Base-by-base conservation (phyloP, 2,329 filamentous ascomycete genomes). In the Stagonosporopsis vannaccii region DNA sequence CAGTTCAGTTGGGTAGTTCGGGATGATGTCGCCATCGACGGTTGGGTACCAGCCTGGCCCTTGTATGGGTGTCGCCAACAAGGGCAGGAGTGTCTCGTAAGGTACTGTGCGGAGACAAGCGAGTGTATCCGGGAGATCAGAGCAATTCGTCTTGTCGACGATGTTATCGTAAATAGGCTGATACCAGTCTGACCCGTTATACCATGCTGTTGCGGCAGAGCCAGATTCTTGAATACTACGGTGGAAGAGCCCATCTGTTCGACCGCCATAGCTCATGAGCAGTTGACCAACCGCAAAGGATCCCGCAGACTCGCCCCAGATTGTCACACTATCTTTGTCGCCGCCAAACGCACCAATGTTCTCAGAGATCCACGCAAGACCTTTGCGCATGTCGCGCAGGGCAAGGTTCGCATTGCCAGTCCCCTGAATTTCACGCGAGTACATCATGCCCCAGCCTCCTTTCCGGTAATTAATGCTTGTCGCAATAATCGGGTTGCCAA, bases 361-460 rank as follows among this genome's bases (percentile, higher is more conserved):
- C 50, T 77, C 75, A 5, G 70, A 71, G 1, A 82, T 68, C 79
- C 79, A 82, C 12, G 78, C 78, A 32, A 82, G 63, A 0, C 75
- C 79, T 46, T 80, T 71, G 17, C 80, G 72, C 70, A 82, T 80
- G 61, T 82, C 80, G 39, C 71, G 61, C 12, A 74, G 48, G 1
- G 67, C 63, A 1, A 70, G 51, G 46, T 75, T 75, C 0, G 71
- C 65, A 26, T 74, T 71, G 4, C 85, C 87, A 47, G 81, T 81
- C 30, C 80, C 80, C 13, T 80, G 26, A 6, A 75, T 62, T 36
- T 75, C 72, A 20, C 65, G 59, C 2, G 82, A 86, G 9, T 85
- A 82, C 25, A 91, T 73, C 74, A 94, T 92, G 0, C 90, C 90
- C 67, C 91, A 82, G 5, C 85, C 83, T 2, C 86, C 86, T 44